phyloP scores from a whole-genome alignment of 2,329 filamentous ascomycete species.

The Ophiognomonia clavigignenti-juglandacearum region DNA sequence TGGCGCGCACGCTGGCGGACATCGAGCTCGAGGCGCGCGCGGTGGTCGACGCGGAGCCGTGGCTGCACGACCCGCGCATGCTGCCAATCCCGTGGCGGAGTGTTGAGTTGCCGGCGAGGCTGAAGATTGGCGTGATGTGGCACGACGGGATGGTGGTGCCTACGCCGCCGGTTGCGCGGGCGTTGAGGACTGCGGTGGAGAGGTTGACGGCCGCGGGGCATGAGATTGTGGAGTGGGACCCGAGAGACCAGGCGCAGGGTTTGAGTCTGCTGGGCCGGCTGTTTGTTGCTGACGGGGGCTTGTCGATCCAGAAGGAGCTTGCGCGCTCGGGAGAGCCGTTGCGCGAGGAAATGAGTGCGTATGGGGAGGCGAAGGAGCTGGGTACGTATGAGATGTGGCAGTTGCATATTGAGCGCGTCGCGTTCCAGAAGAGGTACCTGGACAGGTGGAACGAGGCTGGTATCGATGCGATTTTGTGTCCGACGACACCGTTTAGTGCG shows the following conservation, averaged over 20 bases:
- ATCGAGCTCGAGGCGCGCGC: constrained; percentile 49
- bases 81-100: constrained; percentile 53
- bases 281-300: constrained; percentile 44
- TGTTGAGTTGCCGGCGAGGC: constrained; percentile 27
- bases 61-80: constrained; percentile 53
- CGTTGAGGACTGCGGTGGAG: constrained; percentile 40
- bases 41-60: constrained; percentile 48
- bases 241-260: constrained; percentile 36
- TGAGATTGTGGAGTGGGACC: constrained; percentile 48
- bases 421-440: constrained; percentile 40
- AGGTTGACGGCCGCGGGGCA: constrained; percentile 42
- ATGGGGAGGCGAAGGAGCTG: constrained; percentile 30
- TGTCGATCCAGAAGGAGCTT: constrained; percentile 33
- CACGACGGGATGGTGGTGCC: constrained; percentile 61
- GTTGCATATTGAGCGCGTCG: constrained; percentile 39
- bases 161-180: constrained; percentile 60
- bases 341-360: constrained; percentile 32
- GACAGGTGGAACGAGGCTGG: constrained; percentile 34
- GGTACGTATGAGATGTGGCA: constrained; percentile 42
- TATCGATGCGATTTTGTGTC: constrained; percentile 60
- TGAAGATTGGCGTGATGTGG: constrained; percentile 59
- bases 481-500: constrained; percentile 41
- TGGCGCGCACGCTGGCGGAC: constrained; percentile 52
- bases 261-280: constrained; percentile 34
- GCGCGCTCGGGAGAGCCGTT: constrained; percentile 38